Percentiles rank a stretch among this genome's conserved stretches.
phyloP scores from a whole-genome alignment of 352 stramenopile genomes.

The Ophiocytium majus region DNA sequence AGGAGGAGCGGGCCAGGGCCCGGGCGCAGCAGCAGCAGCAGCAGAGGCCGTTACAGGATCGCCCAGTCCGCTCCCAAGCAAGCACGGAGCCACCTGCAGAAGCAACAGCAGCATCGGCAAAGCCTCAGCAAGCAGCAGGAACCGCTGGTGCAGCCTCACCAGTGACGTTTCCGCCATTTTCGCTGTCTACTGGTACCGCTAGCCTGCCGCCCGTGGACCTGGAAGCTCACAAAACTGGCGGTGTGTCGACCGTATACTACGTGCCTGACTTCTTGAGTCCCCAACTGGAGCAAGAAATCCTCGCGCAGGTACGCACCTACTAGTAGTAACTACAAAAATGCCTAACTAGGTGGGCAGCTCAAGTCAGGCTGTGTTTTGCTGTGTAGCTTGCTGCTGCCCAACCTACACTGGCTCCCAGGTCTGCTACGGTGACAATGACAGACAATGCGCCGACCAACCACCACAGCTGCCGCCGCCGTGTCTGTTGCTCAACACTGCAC shows the following conservation, averaged over 20 bases:
- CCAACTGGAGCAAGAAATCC: conserved; percentile 30
- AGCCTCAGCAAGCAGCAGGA: too few relatives aligned
- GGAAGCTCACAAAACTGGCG: conserved; percentile 1
- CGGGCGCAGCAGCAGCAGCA: neutral
- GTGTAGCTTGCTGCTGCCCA: too few relatives aligned
- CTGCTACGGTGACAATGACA: too few relatives aligned
- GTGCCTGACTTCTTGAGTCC: conserved; percentile 49
- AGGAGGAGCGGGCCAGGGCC: neutral
- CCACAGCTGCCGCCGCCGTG: neutral
- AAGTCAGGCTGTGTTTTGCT: too few relatives aligned
- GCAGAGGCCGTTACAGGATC: neutral
- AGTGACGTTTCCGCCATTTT: neutral
- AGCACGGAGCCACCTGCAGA: neutral
- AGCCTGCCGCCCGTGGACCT: neutral
- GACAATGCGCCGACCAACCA: neutral
- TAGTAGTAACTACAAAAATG: neutral
- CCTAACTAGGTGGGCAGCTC: too few relatives aligned
- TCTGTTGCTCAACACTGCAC: neutral
- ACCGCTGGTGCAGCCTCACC: too few relatives aligned
- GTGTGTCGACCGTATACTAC: conserved; percentile 49
- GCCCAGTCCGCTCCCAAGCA: neutral
- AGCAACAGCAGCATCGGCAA: neutral
- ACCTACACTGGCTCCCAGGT: too few relatives aligned
- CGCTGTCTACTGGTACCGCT: neutral
- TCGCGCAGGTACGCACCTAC: conserved; percentile 3